Percentiles rank a stretch among this genome's conserved stretches.
Conservation (phyloP, 768 basidiomycete genomes). For the Xerocomellus chrysenteron region DNA sequence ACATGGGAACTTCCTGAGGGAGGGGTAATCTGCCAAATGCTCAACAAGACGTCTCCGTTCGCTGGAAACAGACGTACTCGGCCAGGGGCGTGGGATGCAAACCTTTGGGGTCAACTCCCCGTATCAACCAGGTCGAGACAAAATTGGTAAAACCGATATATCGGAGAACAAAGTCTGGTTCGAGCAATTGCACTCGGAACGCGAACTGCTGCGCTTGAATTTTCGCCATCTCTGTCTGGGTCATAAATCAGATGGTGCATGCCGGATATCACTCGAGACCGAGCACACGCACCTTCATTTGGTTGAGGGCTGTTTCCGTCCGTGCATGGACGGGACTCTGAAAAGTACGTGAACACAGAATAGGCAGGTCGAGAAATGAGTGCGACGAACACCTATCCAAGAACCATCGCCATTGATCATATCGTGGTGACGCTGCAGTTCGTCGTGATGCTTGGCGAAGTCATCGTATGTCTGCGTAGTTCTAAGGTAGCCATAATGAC, state of each 20-base stretch:
- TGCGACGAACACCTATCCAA: conserved; percentile 72
- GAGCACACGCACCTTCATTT: conserved; percentile 58
- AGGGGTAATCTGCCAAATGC: conserved; percentile 67
- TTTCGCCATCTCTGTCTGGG: conserved; percentile 65
- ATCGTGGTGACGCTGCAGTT: conserved; percentile 75
- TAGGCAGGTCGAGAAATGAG: background rate
- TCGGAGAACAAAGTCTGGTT: conserved; percentile 79
- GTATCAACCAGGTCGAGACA: conserved; percentile 90
- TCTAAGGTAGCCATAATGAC: conserved; percentile 84
- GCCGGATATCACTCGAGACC: background rate
- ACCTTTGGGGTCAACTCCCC: conserved; percentile 81
- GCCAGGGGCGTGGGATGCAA: conserved; percentile 68
- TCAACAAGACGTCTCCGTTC: conserved; percentile 1
- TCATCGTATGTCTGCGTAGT: conserved; percentile 78
- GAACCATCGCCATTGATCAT: conserved; percentile 71
- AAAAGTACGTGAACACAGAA: background rate
- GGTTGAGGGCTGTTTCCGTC: conserved; percentile 72
- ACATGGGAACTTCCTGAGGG: conserved; percentile 78
- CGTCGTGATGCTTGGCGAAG: conserved; percentile 70
- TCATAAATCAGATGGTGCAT: conserved; percentile 1
- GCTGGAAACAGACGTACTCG: conserved; percentile 48
- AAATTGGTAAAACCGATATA: conserved; percentile 86
- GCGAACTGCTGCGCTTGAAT: conserved; percentile 73
- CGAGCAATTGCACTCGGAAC: conserved; percentile 81
- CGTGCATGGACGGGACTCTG: conserved; percentile 75